phyloP scores from a whole-genome alignment of 1,284 basidiomycete species.

The Trichosporon coremiiforme region DNA sequence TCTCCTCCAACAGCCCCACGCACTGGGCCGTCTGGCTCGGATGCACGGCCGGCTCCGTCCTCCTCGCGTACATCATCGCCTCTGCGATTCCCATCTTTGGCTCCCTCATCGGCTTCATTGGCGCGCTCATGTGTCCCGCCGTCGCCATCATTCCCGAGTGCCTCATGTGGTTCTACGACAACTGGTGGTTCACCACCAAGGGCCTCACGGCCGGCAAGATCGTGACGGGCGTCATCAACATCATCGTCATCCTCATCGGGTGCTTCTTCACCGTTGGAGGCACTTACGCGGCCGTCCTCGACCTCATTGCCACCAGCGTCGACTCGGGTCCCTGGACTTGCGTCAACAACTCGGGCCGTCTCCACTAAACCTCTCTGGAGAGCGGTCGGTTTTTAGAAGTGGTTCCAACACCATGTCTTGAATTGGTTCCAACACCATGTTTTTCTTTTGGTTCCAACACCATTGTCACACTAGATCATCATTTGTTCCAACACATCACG shows the following conservation, averaged over 20 bases:
- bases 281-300: conserved; percentile 37
- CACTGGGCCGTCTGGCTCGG: conserved; percentile 49
- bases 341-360: conserved; percentile 33
- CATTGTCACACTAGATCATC: background rate
- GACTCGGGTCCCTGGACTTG: conserved; percentile 36
- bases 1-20: conserved; percentile 39
- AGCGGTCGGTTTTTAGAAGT: background rate
- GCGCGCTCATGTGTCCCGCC: conserved; percentile 36
- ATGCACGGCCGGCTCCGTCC: conserved; percentile 29
- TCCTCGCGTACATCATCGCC: conserved; percentile 40
- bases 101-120: conserved; percentile 40
- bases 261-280: conserved; percentile 37
- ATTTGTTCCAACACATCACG: conserved; percentile 4
- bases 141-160: conserved; percentile 34
- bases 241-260: conserved; percentile 41
- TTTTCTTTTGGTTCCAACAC: background rate
- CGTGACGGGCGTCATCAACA: conserved; percentile 32
- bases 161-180: conserved; percentile 44
- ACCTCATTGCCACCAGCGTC: conserved; percentile 33
- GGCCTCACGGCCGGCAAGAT: conserved; percentile 27
- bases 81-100: conserved; percentile 35
- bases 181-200: conserved; percentile 26
- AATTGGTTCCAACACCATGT: background rate
- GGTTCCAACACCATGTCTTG: background rate
- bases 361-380: background rate